Evolutionary conservation across 305 asterid species (phyloP).

Genomic region (Fraxinus xanthoxyloides): DNA sequence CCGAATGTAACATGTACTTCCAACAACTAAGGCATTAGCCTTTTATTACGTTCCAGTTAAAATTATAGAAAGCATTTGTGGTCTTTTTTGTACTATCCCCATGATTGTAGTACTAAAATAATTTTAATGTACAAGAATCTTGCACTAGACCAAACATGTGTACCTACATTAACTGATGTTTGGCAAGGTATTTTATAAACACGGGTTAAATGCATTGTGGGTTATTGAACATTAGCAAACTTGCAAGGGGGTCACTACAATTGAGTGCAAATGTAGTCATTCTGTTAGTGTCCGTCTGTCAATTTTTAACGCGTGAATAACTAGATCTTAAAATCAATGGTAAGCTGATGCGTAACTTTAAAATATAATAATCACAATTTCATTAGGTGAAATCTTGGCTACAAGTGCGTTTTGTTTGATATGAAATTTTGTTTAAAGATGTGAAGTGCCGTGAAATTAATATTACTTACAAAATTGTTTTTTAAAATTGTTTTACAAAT

Average conservation of each 20-base stretch:
- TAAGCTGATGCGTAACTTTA: not conserved
- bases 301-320: not conserved
- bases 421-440: not conserved
- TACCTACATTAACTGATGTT: not conserved
- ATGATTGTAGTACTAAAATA: not conserved
- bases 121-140: not conserved
- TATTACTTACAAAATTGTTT: not conserved
- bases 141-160: not conserved
- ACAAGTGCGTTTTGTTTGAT: not conserved
- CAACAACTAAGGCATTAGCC: constrained; percentile 19
- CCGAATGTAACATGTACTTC: constrained; percentile 33
- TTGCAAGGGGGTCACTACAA: not conserved
- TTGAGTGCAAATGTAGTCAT: not conserved
- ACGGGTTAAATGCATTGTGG: not conserved
- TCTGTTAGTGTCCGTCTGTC: not conserved
- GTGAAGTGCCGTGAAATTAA: not conserved
- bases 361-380: not conserved
- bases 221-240: not conserved
- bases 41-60: not conserved
- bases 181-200: not conserved
- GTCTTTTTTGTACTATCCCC: not conserved
- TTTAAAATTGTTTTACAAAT: not conserved
- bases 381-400: not conserved
- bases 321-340: not conserved
- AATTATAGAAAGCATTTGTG: not conserved